A percentile compares a stretch with the other conserved stretches of the same genome.
phyloP scores from a whole-genome alignment of 352 stramenopile species.

The Elongisporangium anandrum region DNA sequence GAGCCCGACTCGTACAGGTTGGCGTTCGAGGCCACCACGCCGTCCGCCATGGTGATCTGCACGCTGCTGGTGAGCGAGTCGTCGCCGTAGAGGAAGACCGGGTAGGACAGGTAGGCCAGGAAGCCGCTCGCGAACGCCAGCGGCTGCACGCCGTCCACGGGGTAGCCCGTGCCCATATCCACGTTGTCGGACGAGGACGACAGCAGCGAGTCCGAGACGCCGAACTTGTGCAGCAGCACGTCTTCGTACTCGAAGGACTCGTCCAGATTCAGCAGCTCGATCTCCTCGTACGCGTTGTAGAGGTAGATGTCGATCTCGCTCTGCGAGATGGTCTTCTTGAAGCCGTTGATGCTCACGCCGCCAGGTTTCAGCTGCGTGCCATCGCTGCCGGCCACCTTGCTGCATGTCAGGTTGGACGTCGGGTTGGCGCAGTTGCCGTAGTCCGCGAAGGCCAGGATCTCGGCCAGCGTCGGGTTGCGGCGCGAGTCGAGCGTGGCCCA shows the following conservation, averaged over 20 bases:
- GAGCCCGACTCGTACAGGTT: constrained; percentile 43
- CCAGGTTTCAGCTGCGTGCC: constrained; percentile 30
- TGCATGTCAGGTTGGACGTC: constrained; percentile 53
- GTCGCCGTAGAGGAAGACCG: constrained; percentile 63
- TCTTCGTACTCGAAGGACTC: constrained; percentile 35
- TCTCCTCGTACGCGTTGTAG: constrained; percentile 35
- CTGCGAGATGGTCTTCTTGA: constrained; percentile 28
- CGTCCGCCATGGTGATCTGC: constrained; percentile 54
- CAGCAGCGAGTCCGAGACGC: constrained; percentile 34
- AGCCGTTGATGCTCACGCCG: constrained; percentile 43
- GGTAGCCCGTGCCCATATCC: constrained; percentile 34
- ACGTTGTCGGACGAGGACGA: constrained; percentile 21
- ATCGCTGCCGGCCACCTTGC: constrained; percentile 42
- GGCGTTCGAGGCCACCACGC: constrained; percentile 26
- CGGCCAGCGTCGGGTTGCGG: constrained; percentile 54
- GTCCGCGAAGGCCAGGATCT: constrained; percentile 43
- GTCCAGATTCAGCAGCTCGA: constrained; percentile 37
- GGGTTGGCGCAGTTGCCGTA: constrained; percentile 55
- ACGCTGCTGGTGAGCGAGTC: constrained; percentile 34
- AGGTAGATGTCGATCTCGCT: constrained; percentile 39
- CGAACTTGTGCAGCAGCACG: constrained; percentile 50
- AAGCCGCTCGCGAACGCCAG: constrained; percentile 65
- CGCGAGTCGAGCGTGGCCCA: constrained; percentile 48
- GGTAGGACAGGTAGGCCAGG: constrained; percentile 65
- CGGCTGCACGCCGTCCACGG: constrained; percentile 62